Percentiles rank a stretch among this genome's conserved stretches.
Evolutionary conservation across 1,139 yeast genomes (phyloP).

Genomic region (Protomyces gravidus): DNA sequence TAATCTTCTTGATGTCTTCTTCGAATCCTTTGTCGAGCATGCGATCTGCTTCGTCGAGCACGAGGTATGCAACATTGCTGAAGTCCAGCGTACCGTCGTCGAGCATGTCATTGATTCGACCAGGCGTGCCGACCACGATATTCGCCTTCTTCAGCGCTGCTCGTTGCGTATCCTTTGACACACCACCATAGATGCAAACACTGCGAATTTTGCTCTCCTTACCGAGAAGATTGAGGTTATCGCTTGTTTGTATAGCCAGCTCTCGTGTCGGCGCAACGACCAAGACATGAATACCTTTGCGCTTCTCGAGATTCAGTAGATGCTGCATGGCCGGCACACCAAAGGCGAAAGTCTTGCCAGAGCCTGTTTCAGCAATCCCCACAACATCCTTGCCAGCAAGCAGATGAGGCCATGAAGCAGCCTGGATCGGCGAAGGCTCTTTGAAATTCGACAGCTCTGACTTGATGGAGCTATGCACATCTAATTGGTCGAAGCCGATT

Average conservation of each 20-base stretch:
- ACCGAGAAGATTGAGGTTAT: slow-evolving; percentile 62
- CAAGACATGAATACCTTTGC: slow-evolving; percentile 62
- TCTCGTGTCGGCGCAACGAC: slow-evolving; percentile 97
- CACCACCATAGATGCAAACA: slow-evolving; percentile 95
- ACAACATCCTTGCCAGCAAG: slow-evolving; percentile 77
- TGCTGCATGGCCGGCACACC: slow-evolving; percentile 95
- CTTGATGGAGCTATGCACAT: slow-evolving; percentile 54
- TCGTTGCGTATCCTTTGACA: slow-evolving; percentile 81
- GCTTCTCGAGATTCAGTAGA: slow-evolving; percentile 40
- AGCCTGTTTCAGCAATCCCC: slow-evolving; percentile 98
- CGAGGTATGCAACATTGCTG: slow-evolving; percentile 65
- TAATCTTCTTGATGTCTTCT: slow-evolving; percentile 84
- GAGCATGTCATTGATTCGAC: slow-evolving; percentile 83
- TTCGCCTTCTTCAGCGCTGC: slow-evolving; percentile 60
- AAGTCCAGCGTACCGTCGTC: slow-evolving; percentile 82
- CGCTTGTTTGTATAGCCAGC: slow-evolving; percentile 82
- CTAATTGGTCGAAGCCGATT: slow-evolving; percentile 60
- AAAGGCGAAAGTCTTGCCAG: slow-evolving; percentile 95
- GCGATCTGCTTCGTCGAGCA: slow-evolving; percentile 96
- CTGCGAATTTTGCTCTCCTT: slow-evolving; percentile 59
- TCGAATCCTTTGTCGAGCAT: slow-evolving; percentile 97
- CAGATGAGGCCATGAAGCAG: slow-evolving; percentile 94
- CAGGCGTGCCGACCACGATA: slow-evolving; percentile 94
- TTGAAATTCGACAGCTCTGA: slow-evolving; percentile 63
- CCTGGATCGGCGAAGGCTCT: slow-evolving; percentile 93